A percentile compares a stretch with the other conserved stretches of the same genome.
Conservation (phyloP, 352 stramenopile species). For the Globisporangium orthogonon region DNA sequence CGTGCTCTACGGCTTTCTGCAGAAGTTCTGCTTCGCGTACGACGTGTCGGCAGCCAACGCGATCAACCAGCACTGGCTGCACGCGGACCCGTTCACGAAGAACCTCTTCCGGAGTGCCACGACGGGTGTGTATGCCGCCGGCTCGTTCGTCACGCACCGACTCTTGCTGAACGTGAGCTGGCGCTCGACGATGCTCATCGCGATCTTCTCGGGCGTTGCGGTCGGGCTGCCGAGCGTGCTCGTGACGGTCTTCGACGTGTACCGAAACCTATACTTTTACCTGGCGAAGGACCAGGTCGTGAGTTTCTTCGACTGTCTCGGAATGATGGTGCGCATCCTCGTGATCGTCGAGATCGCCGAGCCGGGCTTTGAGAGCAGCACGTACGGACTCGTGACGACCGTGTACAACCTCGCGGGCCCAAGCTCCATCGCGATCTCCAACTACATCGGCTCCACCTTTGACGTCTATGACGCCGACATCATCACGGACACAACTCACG, state of each 20-base stretch:
- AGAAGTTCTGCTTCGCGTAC: constrained; percentile 59
- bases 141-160: constrained; percentile 47
- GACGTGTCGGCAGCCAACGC: constrained; percentile 43
- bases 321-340: constrained; percentile 72
- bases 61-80: constrained; percentile 52
- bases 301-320: constrained; percentile 55
- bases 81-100: constrained; percentile 55
- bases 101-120: constrained; percentile 53
- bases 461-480: constrained; percentile 59
- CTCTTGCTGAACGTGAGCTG: constrained; percentile 57
- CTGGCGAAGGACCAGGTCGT: constrained; percentile 40
- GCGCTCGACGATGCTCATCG: constrained; percentile 41
- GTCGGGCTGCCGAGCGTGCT: constrained; percentile 32
- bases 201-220: constrained; percentile 33
- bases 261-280: constrained; percentile 61
- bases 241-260: constrained; percentile 52
- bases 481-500: constrained; percentile 31
- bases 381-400: constrained; percentile 71
- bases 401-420: constrained; percentile 70
- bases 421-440: constrained; percentile 46
- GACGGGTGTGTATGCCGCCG: constrained; percentile 43
- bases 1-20: constrained; percentile 56
- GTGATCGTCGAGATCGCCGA: constrained; percentile 77
- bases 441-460: constrained; percentile 48
- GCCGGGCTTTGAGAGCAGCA: constrained; percentile 66